Percentiles rank a stretch among this genome's conserved stretches.
Conservation (phyloP, 2,329 filamentous ascomycete genomes). For the Sarocladiaceae sp. region DNA sequence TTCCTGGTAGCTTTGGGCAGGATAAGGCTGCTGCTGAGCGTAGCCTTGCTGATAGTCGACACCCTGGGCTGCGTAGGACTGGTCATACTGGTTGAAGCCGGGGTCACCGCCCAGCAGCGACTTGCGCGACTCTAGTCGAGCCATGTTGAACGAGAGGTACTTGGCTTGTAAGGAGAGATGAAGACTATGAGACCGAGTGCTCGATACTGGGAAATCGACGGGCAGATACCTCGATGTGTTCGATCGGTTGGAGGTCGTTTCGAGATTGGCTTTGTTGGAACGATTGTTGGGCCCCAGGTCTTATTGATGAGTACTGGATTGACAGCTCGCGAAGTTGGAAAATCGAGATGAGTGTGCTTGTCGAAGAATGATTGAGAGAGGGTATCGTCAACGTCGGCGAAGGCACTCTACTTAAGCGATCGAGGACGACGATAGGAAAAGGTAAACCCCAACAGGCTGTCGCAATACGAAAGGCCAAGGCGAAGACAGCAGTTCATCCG, state of each 20-base stretch:
- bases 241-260: too few species aligned
- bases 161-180: too few species aligned
- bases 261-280: too few species aligned
- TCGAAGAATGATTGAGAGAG: background rate
- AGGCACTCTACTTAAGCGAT: slow-evolving; percentile 3
- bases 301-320: too few species aligned
- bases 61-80: slow-evolving; percentile 17
- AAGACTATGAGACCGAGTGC: background rate
- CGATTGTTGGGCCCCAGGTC: too few species aligned
- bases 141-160: slow-evolving; percentile 32
- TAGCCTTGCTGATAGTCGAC: slow-evolving; percentile 24
- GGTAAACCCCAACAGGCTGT: slow-evolving; percentile 4
- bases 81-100: slow-evolving; percentile 28
- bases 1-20: background rate
- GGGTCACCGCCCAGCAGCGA: slow-evolving; percentile 32
- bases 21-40: slow-evolving; percentile 17
- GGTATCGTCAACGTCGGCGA: background rate
- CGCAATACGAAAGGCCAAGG: background rate
- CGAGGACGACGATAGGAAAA: background rate
- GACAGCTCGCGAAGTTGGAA: background rate
- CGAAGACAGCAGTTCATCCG: background rate
- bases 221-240: too few species aligned
- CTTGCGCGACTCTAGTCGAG: slow-evolving; percentile 34
- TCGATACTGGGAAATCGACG: too few species aligned
- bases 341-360: background rate